phyloP scores from a whole-genome alignment of 352 stramenopile species.

The Pythium rhizo-oryzae region DNA sequence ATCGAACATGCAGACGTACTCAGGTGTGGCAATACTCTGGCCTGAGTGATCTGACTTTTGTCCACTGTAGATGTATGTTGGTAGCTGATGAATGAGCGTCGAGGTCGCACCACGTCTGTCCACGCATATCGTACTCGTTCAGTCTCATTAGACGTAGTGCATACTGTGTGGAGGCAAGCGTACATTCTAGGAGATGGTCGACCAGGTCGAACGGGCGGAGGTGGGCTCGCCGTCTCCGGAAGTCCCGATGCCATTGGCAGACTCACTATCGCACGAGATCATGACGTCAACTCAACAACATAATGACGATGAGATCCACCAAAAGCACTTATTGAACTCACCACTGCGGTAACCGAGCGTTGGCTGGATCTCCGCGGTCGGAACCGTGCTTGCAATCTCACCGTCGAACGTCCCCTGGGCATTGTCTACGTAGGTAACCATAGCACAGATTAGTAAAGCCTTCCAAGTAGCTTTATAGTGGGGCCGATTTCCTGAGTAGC shows the following conservation, averaged over 20 bases:
- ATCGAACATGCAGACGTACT: too few species aligned
- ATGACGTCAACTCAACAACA: neutral
- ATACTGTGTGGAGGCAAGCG: neutral
- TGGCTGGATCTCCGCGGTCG: constrained; percentile 38
- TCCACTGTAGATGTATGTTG: constrained; percentile 74
- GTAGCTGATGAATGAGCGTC: constrained; percentile 77
- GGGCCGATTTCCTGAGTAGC: too few species aligned
- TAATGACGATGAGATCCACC: neutral
- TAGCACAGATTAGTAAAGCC: too few species aligned
- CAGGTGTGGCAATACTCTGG: constrained; percentile 43
- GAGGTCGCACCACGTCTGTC: constrained; percentile 59
- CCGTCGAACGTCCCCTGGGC: constrained; percentile 34
- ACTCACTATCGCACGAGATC: constrained; percentile 46
- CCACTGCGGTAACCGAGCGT: constrained; percentile 40
- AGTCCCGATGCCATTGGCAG: constrained; percentile 41
- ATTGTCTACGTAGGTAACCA: constrained; percentile 21
- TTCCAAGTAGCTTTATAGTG: too few species aligned
- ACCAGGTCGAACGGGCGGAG: constrained; percentile 28
- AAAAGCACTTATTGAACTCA: constrained; percentile 2
- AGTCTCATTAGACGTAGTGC: neutral
- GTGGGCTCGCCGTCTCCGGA: constrained; percentile 29
- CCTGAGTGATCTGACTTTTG: constrained; percentile 41
- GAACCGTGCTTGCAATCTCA: constrained; percentile 16
- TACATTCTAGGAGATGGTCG: constrained; percentile 42
- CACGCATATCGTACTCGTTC: neutral